Conservation (phyloP, 495 filamentous ascomycete species). For the Viridothelium virens region DNA sequence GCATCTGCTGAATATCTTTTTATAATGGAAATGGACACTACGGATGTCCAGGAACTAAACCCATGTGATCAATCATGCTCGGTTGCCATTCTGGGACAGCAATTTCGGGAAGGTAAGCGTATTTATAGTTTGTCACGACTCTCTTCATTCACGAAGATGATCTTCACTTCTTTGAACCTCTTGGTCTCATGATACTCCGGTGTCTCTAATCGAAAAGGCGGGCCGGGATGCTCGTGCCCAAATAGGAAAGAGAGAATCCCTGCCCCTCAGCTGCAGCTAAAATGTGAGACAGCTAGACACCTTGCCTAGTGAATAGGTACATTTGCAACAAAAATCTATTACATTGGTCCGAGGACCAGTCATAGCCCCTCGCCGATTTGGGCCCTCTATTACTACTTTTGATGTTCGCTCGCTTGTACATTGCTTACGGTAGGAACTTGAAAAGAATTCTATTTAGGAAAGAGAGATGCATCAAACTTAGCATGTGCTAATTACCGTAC, state of each 20-base stretch:
- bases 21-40: background rate
- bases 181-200: background rate
- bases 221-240: background rate
- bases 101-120: background rate
- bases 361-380: background rate
- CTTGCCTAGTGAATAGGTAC: background rate
- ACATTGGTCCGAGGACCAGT: background rate
- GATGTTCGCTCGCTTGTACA: background rate
- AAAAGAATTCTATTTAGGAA: background rate
- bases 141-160: background rate
- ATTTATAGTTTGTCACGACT: background rate
- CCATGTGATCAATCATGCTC: background rate
- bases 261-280: background rate
- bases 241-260: constrained; percentile 12
- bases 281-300: background rate
- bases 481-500: background rate
- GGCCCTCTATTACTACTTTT: background rate
- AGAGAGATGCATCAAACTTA: background rate
- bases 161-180: background rate
- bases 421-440: background rate
- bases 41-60: background rate
- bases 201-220: background rate
- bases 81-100: constrained; percentile 5
- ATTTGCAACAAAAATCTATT: background rate
- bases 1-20: background rate